Percentiles rank a stretch among this genome's conserved stretches.
These are phyloP conservation scores for Aspergillus oerlinghausenensis DNA, from an alignment of 2,329 filamentous ascomycete species.

Conservation along the genomic window DNA sequence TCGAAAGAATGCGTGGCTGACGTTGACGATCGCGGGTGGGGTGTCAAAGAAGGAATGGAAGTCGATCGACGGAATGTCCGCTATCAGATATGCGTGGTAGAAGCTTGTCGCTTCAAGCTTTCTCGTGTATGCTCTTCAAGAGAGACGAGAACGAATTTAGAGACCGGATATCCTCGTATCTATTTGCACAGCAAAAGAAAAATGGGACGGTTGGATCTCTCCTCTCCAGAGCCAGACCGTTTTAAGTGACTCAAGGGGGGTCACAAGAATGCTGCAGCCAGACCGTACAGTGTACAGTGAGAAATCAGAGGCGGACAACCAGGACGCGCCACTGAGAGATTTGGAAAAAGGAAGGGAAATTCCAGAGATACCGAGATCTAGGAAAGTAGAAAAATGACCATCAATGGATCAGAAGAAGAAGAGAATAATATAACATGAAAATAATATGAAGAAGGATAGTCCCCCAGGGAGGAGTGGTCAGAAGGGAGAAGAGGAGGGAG, in stretches of 20 bases:
- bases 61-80: constrained; percentile 26
- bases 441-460: constrained; percentile 16
- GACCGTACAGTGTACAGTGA: constrained; percentile 16
- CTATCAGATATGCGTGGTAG: constrained; percentile 21
- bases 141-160: constrained; percentile 19
- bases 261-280: constrained; percentile 13
- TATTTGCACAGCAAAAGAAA: constrained; percentile 26
- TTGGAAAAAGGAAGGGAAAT: constrained; percentile 16
- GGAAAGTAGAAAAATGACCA: constrained; percentile 3
- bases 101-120: background rate
- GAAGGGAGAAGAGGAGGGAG: constrained; percentile 9
- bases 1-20: constrained; percentile 22
- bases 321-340: constrained; percentile 27
- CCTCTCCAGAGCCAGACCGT: constrained; percentile 8
- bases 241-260: constrained; percentile 19
- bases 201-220: constrained; percentile 5
- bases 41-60: constrained; percentile 28
- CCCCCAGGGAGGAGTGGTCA: constrained; percentile 13
- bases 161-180: constrained; percentile 11
- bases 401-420: constrained; percentile 11
- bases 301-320: constrained; percentile 37
- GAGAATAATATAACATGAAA: constrained; percentile 17
- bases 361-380: constrained; percentile 29
- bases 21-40: constrained; percentile 24
- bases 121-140: constrained; percentile 8